Percentiles rank a stretch among this genome's conserved stretches.
These are phyloP conservation scores for Tetrastigma voinierianum DNA, from an alignment of 164 flowering plant species.

Conservation along the genomic window DNA sequence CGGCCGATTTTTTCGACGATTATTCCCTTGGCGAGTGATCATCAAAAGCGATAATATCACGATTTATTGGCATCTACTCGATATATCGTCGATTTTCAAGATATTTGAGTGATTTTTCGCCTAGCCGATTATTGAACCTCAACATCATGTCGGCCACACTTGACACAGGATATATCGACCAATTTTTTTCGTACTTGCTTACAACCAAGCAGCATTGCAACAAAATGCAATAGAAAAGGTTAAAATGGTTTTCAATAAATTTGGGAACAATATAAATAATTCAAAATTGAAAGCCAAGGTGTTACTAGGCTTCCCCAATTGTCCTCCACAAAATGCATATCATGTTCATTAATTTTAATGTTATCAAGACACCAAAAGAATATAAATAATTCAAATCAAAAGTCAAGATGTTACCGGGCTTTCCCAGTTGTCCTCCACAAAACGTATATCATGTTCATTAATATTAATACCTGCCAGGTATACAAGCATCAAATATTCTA, in stretches of 20 bases:
- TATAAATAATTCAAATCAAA: not conserved
- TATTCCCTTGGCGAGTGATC: no score
- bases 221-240: not conserved
- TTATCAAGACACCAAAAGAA: not conserved
- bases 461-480: conserved; percentile 81
- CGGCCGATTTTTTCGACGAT: no score
- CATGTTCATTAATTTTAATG: conserved; percentile 81
- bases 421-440: conserved; percentile 99
- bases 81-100: no score
- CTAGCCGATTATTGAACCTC: no score
- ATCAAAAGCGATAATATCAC: no score
- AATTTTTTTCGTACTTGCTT: no score
- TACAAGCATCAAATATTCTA: conserved; percentile 5
- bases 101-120: no score
- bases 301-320: conserved; percentile 99
- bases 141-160: no score
- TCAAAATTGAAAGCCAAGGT: conserved; percentile 1
- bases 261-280: not conserved
- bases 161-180: no score
- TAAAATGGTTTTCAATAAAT: not conserved
- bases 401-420: conserved; percentile 71
- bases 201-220: not conserved
- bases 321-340: conserved; percentile 98
- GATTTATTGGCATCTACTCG: no score
- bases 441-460: conserved; percentile 86